phyloP scores from a whole-genome alignment of 1,139 yeast species.

The Candida sp. region DNA sequence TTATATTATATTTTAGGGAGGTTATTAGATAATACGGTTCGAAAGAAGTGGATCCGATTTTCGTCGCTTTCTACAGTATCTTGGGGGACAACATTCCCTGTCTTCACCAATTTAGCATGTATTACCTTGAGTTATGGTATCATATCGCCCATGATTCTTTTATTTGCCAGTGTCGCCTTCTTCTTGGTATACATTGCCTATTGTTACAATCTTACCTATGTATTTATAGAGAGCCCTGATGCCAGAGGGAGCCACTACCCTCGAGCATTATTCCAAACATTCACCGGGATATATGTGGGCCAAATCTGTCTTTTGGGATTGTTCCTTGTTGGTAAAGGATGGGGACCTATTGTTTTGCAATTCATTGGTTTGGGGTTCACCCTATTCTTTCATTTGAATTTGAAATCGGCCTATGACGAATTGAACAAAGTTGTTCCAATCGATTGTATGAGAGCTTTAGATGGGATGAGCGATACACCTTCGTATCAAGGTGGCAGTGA shows the following conservation, averaged over 20 bases:
- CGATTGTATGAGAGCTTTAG: slow-evolving; percentile 67
- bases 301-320: slow-evolving; percentile 83
- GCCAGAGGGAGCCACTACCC: slow-evolving; percentile 86
- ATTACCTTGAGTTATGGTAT: slow-evolving; percentile 77
- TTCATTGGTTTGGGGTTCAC: slow-evolving; percentile 64
- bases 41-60: slow-evolving; percentile 82
- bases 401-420: slow-evolving; percentile 63
- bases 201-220: slow-evolving; percentile 76
- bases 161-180: slow-evolving; percentile 70
- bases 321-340: slow-evolving; percentile 86
- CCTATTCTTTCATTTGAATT: slow-evolving; percentile 57
- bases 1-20: slow-evolving; percentile 67
- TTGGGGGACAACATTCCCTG: slow-evolving; percentile 92
- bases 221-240: slow-evolving; percentile 58
- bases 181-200: slow-evolving; percentile 73
- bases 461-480: slow-evolving; percentile 64
- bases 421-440: slow-evolving; percentile 57
- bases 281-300: slow-evolving; percentile 84
- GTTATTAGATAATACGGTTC: slow-evolving; percentile 73
- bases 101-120: slow-evolving; percentile 78
- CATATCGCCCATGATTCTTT: slow-evolving; percentile 70
- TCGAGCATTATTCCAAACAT: slow-evolving; percentile 81
- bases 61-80: slow-evolving; percentile 56
- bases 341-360: slow-evolving; percentile 89
- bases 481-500: slow-evolving; percentile 43